Percentiles rank a stretch among this genome's conserved stretches.
Evolutionary conservation across 495 filamentous ascomycete species (phyloP).

Genomic region (Opeltia flavorubescens): DNA sequence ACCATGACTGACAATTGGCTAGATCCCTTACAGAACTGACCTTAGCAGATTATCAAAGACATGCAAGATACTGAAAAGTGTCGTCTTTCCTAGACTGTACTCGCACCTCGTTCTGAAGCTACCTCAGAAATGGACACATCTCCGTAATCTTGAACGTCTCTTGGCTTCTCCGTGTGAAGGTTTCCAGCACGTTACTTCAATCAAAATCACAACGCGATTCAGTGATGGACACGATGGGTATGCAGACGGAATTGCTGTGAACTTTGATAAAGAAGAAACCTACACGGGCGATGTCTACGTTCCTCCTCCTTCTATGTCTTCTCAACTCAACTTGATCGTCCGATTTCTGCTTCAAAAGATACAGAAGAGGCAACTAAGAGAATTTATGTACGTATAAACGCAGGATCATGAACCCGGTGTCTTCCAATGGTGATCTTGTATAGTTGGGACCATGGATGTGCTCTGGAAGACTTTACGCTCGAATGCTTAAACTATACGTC

Average conservation of each 20-base stretch:
- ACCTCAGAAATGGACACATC: neutral
- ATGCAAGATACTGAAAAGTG: neutral
- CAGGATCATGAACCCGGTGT: too few species aligned
- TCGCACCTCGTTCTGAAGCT: neutral
- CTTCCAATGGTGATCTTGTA: neutral
- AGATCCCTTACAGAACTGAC: neutral
- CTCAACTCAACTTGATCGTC: neutral
- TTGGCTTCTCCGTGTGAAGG: neutral
- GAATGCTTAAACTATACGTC: neutral
- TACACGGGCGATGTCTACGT: neutral
- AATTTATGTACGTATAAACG: neutral
- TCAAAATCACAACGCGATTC: neutral
- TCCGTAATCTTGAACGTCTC: neutral
- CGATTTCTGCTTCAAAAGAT: neutral
- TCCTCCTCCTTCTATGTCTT: neutral
- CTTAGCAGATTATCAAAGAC: neutral
- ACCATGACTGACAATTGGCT: neutral
- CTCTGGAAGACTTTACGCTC: neutral
- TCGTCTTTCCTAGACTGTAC: neutral
- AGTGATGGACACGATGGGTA: neutral
- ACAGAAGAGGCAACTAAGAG: neutral
- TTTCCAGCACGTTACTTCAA: neutral
- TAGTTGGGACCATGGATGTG: neutral
- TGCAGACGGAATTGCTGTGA: neutral
- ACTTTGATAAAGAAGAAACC: neutral